Base-by-base conservation (phyloP, 768 basidiomycete species). In the Zangia roseola region DNA sequence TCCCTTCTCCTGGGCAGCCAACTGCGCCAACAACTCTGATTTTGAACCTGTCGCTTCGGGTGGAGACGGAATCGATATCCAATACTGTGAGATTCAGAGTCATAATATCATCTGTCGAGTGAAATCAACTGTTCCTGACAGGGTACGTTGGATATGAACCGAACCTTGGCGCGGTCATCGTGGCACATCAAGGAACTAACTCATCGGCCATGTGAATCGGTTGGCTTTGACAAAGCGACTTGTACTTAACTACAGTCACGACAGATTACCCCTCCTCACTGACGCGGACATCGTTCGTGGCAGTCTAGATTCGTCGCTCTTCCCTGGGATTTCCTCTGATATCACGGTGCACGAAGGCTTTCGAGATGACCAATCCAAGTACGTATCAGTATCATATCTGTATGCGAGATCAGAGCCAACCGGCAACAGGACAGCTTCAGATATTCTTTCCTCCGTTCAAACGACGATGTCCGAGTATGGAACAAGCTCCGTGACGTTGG, bases 341-440 rank as follows among this genome's bases (percentile, higher is more conserved):
- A 61, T 82, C 3, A 10, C 68, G 48, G 73, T 70, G 1, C 80
- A 82, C 53, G 45, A 47, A 5, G 81, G 81, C 1, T 83, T 83
- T 54, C 59, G 38, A 13, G 50, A 59, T 0, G 71, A 67, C 5
- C 81, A 82, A 2, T 67, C 75, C 2, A 56, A 48, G 80, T 79
- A 54, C 30, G 72, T 51, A 16, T 24, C 37, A 26, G 4, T 10
- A 8, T 40, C 14, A 5, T 16, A 12, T 25, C 12, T 8, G 14
- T 9, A 25, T 10, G 6, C 10, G 25, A 25, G 12, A 40, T 20
- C 21, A 42, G 2, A 53, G 21, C 2, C 2, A 17, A 28, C 21
- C 6, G 8, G 13, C 77, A 20, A 35, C 23, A 76, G 74, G 34
- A 67, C 75, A 2, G 74, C 77, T 6, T 40, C 58, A 4, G 49